These are phyloP conservation scores for Neurospora terricola DNA, from an alignment of 495 filamentous ascomycete species.

Conservation along the genomic window DNA sequence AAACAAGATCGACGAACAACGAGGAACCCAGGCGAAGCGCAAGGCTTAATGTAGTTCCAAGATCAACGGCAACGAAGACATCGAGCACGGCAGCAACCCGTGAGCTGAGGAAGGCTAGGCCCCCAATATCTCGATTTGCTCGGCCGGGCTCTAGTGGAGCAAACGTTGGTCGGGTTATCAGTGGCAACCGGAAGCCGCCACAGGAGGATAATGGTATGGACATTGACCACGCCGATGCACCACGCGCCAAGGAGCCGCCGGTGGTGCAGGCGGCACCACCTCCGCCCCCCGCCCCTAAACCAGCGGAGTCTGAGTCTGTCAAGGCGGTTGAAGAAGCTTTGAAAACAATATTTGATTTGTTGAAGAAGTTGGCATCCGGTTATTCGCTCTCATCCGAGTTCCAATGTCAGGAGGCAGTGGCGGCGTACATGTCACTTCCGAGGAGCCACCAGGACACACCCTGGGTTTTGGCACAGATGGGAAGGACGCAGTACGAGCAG, in stretches of 20 bases:
- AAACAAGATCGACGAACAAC: constrained; percentile 42
- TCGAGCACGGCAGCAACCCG: constrained; percentile 49
- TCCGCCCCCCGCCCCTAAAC: constrained; percentile 23
- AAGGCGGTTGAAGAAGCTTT: constrained; percentile 65
- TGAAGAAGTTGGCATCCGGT: constrained; percentile 71
- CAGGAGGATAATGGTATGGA: constrained; percentile 55
- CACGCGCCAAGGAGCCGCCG: constrained; percentile 41
- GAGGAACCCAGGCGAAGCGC: constrained; percentile 71
- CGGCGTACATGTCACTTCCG: constrained; percentile 57
- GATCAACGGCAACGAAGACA: constrained; percentile 39
- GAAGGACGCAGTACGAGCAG: constrained; percentile 81
- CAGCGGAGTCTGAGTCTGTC: constrained; percentile 34
- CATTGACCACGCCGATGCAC: constrained; percentile 42
- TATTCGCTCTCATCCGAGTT: constrained; percentile 71
- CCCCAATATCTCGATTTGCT: constrained; percentile 45
- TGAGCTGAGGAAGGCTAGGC: constrained; percentile 70
- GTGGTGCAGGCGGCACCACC: constrained; percentile 6
- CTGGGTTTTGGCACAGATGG: constrained; percentile 88
- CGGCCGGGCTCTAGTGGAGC: constrained; percentile 45
- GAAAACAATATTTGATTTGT: constrained; percentile 65
- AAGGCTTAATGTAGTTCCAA: constrained; percentile 56
- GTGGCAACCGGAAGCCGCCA: constrained; percentile 64
- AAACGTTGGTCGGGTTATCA: constrained; percentile 73
- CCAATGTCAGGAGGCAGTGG: constrained; percentile 64
- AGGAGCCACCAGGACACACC: constrained; percentile 78